A percentile compares a stretch with the other conserved stretches of the same genome.
Conservation (phyloP, 1,139 yeast species). For the Sugiyamaella grinbergsii region DNA sequence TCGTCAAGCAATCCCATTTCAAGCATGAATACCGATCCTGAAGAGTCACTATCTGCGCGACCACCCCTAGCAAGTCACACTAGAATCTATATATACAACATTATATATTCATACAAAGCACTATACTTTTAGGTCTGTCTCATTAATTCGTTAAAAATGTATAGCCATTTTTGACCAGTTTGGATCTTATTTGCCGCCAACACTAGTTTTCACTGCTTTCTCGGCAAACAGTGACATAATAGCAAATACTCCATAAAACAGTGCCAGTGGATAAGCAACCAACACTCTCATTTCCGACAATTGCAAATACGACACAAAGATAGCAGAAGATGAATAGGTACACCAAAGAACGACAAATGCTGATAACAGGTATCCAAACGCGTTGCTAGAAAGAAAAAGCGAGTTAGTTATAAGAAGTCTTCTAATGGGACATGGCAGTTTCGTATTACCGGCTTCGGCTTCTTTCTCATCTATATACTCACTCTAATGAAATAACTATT, state of each 20-base stretch:
- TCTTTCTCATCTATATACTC: too few relatives aligned
- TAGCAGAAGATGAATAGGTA: constrained; percentile 91
- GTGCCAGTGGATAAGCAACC: constrained; percentile 89
- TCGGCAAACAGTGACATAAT: constrained; percentile 92
- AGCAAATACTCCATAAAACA: constrained; percentile 93
- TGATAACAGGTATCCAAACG: constrained; percentile 71
- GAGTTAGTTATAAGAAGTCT: not conserved
- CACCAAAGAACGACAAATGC: constrained; percentile 85
- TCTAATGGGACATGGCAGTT: not conserved
- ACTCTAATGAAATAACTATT: constrained; percentile 65
- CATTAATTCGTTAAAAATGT: constrained; percentile 12
- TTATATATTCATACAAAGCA: constrained; percentile 7
- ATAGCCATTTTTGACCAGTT: not conserved
- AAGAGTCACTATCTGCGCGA: too few relatives aligned
- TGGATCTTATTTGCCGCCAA: constrained; percentile 6
- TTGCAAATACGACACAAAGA: constrained; percentile 82
- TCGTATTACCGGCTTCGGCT: too few relatives aligned
- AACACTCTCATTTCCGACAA: constrained; percentile 83
- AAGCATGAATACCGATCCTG: too few relatives aligned
- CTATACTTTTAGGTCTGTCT: not conserved
- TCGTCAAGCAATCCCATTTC: too few relatives aligned
- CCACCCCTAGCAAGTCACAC: too few relatives aligned
- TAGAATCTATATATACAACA: not conserved
- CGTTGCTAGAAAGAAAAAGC: constrained; percentile 48
- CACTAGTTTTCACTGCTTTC: constrained; percentile 29